phyloP scores from a whole-genome alignment of 2,329 filamentous ascomycete genomes.

The Clonostachys byssicola region DNA sequence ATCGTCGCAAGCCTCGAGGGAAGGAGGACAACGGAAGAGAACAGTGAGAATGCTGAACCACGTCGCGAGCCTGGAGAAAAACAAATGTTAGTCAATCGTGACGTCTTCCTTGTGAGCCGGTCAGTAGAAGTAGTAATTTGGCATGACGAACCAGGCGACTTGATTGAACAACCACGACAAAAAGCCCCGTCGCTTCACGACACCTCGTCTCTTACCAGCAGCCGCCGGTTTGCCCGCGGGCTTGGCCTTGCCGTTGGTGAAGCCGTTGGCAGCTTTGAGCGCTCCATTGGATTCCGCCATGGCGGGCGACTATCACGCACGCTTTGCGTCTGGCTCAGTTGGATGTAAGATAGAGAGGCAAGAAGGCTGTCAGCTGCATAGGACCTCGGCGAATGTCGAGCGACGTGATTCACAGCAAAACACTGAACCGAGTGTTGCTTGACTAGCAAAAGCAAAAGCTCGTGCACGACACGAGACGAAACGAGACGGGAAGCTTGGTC shows the following conservation, averaged over 20 bases:
- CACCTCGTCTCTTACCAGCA: constrained; percentile 8
- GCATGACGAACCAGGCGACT: constrained; percentile 46
- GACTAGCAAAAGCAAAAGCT: too few species aligned
- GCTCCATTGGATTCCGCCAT: constrained; percentile 25
- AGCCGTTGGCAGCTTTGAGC: constrained; percentile 31
- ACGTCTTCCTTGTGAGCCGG: neutral
- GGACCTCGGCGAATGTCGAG: too few species aligned
- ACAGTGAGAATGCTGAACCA: constrained; percentile 86
- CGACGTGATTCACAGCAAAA: too few species aligned
- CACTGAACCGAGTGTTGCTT: too few species aligned
- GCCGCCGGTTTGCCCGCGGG: constrained; percentile 16
- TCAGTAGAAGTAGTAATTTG: constrained; percentile 1
- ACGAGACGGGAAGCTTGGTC: too few species aligned
- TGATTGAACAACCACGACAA: constrained; percentile 37
- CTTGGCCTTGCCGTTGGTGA: constrained; percentile 25
- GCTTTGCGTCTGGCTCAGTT: too few species aligned
- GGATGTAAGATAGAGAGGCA: too few species aligned
- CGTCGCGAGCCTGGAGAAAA: constrained; percentile 58
- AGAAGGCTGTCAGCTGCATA: too few species aligned
- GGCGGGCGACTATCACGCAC: constrained; percentile 8
- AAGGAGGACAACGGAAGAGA: constrained; percentile 76
- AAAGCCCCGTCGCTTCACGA: constrained; percentile 17
- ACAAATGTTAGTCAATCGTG: neutral
- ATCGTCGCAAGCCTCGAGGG: constrained; percentile 61
- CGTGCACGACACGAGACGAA: too few species aligned